A percentile compares a stretch with the other conserved stretches of the same genome.
Evolutionary conservation across 179 eudicot genomes (phyloP).

Genomic region (Spergularia azorica): DNA sequence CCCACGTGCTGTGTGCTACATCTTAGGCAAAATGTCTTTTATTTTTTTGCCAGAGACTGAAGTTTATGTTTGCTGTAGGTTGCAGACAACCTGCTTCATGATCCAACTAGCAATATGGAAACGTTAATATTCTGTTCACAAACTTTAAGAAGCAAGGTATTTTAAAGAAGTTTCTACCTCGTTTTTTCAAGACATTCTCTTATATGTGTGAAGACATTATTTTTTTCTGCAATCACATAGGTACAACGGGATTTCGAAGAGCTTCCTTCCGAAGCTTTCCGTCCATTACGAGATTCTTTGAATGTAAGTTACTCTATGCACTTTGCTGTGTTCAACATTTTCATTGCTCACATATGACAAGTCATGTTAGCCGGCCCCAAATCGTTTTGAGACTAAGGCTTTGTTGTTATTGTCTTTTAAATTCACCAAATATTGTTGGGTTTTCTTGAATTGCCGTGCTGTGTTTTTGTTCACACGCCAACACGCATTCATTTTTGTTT

Average conservation of each 20-base stretch:
- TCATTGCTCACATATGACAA: not conserved
- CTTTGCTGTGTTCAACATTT: not conserved
- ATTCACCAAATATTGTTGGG: not conserved
- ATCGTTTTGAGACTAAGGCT: no score
- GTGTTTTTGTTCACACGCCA: not conserved
- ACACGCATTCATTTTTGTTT: no score
- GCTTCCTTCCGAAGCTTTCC: conserved; percentile 91
- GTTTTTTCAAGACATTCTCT: conserved; percentile 13
- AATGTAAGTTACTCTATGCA: conserved; percentile 47
- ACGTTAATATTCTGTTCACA: conserved; percentile 94
- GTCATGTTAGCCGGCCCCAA: no score
- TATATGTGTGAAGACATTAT: no score
- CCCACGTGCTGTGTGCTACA: not conserved
- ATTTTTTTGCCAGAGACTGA: not conserved
- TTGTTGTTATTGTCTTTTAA: no score
- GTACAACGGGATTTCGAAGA: conserved; percentile 99
- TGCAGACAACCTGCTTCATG: conserved; percentile 95
- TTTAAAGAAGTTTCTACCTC: not conserved
- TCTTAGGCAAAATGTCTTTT: not conserved
- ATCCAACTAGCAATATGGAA: conserved; percentile 82
- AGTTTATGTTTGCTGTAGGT: conserved; percentile 48
- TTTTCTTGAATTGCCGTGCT: not conserved
- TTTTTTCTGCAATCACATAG: conserved; percentile 29
- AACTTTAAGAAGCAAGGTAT: conserved; percentile 97
- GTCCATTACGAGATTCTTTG: conserved; percentile 82